Evolutionary conservation across 2,329 filamentous ascomycete species (phyloP).

Genomic region (Boeremia lycopersici): DNA sequence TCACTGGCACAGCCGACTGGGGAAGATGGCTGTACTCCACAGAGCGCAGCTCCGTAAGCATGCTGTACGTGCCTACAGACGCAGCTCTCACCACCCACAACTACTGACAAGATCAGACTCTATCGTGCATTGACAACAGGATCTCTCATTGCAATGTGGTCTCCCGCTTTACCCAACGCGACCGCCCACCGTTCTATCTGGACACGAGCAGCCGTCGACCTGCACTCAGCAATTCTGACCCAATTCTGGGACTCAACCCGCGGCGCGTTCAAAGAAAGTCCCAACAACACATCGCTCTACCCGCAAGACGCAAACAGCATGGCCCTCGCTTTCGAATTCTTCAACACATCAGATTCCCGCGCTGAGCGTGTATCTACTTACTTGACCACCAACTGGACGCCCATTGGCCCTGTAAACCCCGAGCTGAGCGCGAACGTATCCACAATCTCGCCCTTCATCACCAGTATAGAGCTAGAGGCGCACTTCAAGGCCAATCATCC

Average conservation of each 20-base stretch:
- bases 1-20: slow-evolving; percentile 59
- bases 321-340: slow-evolving; percentile 57
- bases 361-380: slow-evolving; percentile 51
- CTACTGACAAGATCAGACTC: background rate
- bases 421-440: slow-evolving; percentile 60
- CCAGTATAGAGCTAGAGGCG: slow-evolving; percentile 64
- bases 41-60: slow-evolving; percentile 17
- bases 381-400: slow-evolving; percentile 60
- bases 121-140: slow-evolving; percentile 2
- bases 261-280: slow-evolving; percentile 48
- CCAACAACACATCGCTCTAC: slow-evolving; percentile 43
- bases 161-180: background rate
- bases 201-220: background rate
- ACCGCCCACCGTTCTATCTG: background rate
- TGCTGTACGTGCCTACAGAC: slow-evolving; percentile 6
- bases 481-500: slow-evolving; percentile 58
- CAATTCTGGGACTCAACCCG: slow-evolving; percentile 32
- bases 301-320: slow-evolving; percentile 64
- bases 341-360: slow-evolving; percentile 40
- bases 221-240: too few relatives aligned
- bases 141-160: background rate
- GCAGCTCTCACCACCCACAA: too few relatives aligned
- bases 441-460: slow-evolving; percentile 62
- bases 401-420: slow-evolving; percentile 61
- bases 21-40: slow-evolving; percentile 47